Percentiles rank a stretch among this genome's conserved stretches.
Evolutionary conservation across 768 basidiomycete species (phyloP).

Genomic region (Mycena galericulata): DNA sequence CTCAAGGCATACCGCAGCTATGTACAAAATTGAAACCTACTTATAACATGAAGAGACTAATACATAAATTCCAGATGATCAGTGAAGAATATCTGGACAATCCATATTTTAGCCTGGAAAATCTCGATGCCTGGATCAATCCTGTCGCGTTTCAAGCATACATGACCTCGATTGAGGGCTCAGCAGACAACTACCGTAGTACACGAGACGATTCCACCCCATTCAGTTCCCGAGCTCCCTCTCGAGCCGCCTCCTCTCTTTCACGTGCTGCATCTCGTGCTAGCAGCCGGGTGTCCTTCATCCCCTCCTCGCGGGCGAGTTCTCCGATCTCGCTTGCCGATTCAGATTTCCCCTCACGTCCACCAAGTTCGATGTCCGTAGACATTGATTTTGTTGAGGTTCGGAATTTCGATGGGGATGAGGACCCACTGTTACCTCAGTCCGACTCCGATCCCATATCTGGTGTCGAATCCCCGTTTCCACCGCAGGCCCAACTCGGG

Average conservation of each 20-base stretch:
- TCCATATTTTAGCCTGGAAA: constrained; percentile 17
- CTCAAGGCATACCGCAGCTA: no score
- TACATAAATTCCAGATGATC: constrained; percentile 13
- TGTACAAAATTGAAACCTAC: no score
- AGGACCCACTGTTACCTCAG: no score
- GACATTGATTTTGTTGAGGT: background rate
- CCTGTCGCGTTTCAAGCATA: constrained; percentile 3
- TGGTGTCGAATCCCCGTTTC: no score
- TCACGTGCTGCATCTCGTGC: background rate
- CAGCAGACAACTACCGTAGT: background rate
- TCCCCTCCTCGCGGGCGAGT: background rate
- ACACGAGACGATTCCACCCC: background rate
- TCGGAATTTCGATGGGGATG: background rate
- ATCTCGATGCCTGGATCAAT: background rate
- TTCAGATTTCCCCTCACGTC: background rate
- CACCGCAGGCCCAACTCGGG: no score
- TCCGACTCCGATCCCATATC: background rate
- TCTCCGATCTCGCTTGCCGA: background rate
- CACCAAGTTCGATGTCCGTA: constrained; percentile 11
- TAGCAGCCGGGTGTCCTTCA: background rate
- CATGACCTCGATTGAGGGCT: background rate
- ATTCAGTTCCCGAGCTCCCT: constrained; percentile 1
- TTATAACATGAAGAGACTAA: no score
- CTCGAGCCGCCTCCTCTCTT: background rate
- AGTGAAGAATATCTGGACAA: background rate